Percentiles rank a stretch among this genome's conserved stretches.
These are phyloP conservation scores for Linnemannia elongata DNA, from an alignment of 192 early-diverging fungal genomes.

Conservation along the genomic window DNA sequence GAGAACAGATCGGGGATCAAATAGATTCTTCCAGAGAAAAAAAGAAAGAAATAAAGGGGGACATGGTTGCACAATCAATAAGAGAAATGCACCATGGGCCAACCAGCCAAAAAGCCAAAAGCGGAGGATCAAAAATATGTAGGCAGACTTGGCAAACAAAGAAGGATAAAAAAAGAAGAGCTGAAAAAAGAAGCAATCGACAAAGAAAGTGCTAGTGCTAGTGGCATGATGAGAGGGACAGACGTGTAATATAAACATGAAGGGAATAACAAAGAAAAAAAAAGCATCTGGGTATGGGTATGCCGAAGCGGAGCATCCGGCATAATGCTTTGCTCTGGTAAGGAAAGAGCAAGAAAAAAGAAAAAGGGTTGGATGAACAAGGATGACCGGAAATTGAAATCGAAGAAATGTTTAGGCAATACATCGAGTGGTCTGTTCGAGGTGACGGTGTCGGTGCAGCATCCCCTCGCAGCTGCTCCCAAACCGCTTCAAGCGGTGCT, in stretches of 20 bases:
- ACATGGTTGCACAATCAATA: background rate
- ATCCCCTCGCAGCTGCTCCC: slow-evolving; percentile 25
- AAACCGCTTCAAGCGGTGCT: slow-evolving; percentile 37
- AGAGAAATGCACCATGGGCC: background rate
- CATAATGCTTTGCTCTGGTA: background rate
- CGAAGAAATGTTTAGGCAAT: slow-evolving; percentile 14
- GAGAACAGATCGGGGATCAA: background rate
- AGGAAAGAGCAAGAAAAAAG: background rate
- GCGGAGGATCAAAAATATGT: background rate
- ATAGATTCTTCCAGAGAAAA: background rate
- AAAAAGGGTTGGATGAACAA: background rate
- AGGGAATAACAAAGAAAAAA: background rate
- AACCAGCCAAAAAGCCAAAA: background rate
- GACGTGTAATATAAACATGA: background rate
- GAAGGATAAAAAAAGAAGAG: background rate
- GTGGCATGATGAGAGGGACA: background rate
- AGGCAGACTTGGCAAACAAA: background rate
- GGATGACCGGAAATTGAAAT: background rate
- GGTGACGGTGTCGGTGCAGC: slow-evolving; percentile 47
- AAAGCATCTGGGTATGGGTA: slow-evolving; percentile 1
- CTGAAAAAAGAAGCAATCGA: background rate
- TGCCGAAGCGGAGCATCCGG: slow-evolving; percentile 5
- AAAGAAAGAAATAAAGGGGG: background rate
- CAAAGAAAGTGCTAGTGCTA: background rate
- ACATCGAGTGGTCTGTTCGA: slow-evolving; percentile 32